Percentiles rank a stretch among this genome's conserved stretches.
phyloP scores from a whole-genome alignment of 2,329 filamentous ascomycete species.

The Aspergillus alliaceus region DNA sequence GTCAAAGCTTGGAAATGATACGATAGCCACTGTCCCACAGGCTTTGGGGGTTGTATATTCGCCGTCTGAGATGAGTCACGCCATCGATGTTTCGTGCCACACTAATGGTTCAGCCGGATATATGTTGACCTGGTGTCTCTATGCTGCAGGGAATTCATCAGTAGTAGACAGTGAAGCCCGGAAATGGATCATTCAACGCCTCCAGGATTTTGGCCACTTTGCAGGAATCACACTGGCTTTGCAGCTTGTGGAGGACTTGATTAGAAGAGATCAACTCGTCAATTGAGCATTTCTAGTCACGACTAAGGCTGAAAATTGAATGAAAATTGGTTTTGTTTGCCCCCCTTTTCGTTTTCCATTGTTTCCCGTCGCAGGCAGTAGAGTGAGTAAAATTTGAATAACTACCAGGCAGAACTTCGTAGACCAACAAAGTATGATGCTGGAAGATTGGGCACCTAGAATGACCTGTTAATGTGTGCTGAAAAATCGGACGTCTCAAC shows the following conservation, averaged over 20 bases:
- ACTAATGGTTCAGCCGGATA: constrained; percentile 16
- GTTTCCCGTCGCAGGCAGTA: neutral
- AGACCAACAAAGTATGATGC: neutral
- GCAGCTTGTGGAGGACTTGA: constrained; percentile 12
- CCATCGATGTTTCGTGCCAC: neutral
- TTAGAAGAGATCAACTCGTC: constrained; percentile 8
- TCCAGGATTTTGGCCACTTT: constrained; percentile 9
- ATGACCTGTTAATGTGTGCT: no score
- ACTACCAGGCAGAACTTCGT: neutral
- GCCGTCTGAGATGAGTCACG: neutral
- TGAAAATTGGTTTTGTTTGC: no score
- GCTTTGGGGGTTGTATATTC: constrained; percentile 14
- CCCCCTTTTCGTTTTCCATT: neutral
- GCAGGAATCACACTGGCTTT: constrained; percentile 14
- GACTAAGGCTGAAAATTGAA: neutral
- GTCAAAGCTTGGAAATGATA: constrained; percentile 15
- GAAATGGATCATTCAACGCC: constrained; percentile 16
- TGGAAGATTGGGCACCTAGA: no score
- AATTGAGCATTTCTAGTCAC: neutral
- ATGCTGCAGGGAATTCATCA: constrained; percentile 13
- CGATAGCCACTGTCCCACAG: constrained; percentile 23
- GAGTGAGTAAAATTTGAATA: neutral
- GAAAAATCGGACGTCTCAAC: no score
- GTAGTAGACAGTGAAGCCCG: constrained; percentile 5
- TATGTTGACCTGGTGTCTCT: constrained; percentile 18